These are phyloP conservation scores for Fraxinus greggii DNA, from an alignment of 305 asterid genomes.

Conservation along the genomic window DNA sequence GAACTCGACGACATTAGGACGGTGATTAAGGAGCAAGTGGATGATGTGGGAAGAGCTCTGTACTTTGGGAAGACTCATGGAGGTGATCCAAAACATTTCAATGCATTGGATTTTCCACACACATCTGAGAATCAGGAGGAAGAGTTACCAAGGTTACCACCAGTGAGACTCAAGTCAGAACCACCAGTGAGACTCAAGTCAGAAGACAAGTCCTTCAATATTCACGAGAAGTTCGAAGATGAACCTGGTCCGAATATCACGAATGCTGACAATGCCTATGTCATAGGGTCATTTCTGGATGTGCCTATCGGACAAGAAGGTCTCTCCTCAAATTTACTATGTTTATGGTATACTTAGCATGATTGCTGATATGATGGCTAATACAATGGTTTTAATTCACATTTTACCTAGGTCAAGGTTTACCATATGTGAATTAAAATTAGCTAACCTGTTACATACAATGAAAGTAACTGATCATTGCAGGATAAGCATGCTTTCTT, in stretches of 20 bases:
- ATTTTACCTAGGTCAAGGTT: neutral
- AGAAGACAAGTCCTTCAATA: conserved; percentile 73
- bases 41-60: conserved; percentile 78
- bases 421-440: neutral
- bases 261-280: conserved; percentile 62
- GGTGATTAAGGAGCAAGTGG: conserved; percentile 76
- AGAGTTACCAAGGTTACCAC: conserved; percentile 89
- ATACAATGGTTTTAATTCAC: neutral
- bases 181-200: conserved; percentile 91
- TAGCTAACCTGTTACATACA: neutral
- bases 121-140: conserved; percentile 69
- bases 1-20: conserved; percentile 54
- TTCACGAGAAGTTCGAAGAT: conserved; percentile 79
- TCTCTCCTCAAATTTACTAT: conserved; percentile 29
- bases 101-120: conserved; percentile 49
- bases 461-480: neutral
- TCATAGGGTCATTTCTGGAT: conserved; percentile 87
- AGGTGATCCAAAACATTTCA: conserved; percentile 51
- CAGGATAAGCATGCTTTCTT: conserved; percentile 10
- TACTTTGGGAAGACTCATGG: conserved; percentile 65
- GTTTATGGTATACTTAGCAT: conserved; percentile 9
- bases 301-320: conserved; percentile 98
- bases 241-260: conserved; percentile 56
- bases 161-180: conserved; percentile 85
- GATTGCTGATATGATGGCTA: neutral